Evolutionary conservation across 352 stramenopile genomes (phyloP).

Genomic region (Phytophthora kernoviae): DNA sequence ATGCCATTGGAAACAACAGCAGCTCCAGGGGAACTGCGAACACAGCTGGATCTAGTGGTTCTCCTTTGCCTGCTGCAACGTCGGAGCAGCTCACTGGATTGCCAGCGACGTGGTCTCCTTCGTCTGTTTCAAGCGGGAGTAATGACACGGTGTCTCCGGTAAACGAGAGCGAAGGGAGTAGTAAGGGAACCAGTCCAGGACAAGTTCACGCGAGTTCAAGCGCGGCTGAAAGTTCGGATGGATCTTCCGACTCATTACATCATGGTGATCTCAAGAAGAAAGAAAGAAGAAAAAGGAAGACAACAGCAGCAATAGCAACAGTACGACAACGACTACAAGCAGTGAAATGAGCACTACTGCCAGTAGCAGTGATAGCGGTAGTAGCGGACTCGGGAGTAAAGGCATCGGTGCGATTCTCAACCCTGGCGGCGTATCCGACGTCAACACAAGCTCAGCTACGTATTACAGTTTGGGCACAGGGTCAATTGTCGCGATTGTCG

Average conservation of each 20-base stretch:
- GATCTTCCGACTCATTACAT: slow-evolving; percentile 2
- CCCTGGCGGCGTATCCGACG: slow-evolving; percentile 40
- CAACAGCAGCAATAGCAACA: slow-evolving; percentile 12
- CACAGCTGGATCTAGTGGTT: not conserved
- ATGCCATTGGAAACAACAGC: slow-evolving; percentile 8
- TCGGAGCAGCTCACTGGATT: not conserved
- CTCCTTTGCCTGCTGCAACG: slow-evolving; percentile 2
- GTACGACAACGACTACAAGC: not conserved
- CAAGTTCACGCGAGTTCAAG: slow-evolving; percentile 34
- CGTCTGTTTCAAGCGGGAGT: slow-evolving; percentile 15
- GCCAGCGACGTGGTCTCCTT: slow-evolving; percentile 4
- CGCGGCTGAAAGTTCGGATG: slow-evolving; percentile 19
- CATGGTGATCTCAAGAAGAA: slow-evolving; percentile 13
- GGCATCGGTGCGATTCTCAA: slow-evolving; percentile 23
- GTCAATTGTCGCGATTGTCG: slow-evolving; percentile 77
- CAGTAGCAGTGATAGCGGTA: slow-evolving; percentile 15
- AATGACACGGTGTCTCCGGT: slow-evolving; percentile 22
- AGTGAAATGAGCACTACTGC: slow-evolving; percentile 3
- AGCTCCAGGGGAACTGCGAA: slow-evolving; percentile 3
- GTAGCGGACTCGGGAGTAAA: slow-evolving; percentile 10
- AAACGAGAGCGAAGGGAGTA: slow-evolving; percentile 6
- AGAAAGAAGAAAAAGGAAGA: slow-evolving; percentile 20
- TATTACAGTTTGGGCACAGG: slow-evolving; percentile 61
- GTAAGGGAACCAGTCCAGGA: slow-evolving; percentile 13
- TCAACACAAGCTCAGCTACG: slow-evolving; percentile 48